Evolutionary conservation across 2,329 filamentous ascomycete species (phyloP).

Genomic region (Botryotinia convoluta): DNA sequence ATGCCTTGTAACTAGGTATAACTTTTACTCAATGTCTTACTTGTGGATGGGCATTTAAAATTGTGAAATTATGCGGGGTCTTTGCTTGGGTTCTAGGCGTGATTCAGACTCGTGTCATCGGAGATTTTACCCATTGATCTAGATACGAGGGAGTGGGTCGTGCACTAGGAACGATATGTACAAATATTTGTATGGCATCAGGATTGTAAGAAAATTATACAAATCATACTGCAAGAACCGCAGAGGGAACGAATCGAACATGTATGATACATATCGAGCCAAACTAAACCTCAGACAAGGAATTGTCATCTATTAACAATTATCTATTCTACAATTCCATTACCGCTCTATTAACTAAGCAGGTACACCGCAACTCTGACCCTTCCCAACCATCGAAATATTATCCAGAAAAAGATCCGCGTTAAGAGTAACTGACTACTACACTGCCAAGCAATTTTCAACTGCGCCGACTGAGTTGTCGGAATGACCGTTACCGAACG

Average conservation of each 20-base stretch:
- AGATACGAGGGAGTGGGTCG: not conserved
- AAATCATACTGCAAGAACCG: not conserved
- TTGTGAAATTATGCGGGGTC: too few relatives aligned
- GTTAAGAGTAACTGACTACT: rapidly evolving
- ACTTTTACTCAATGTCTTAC: rapidly evolving
- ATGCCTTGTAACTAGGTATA: too few relatives aligned
- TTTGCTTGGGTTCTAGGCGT: too few relatives aligned
- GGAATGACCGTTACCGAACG: not conserved
- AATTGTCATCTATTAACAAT: not conserved
- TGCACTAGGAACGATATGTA: not conserved
- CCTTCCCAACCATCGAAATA: not conserved
- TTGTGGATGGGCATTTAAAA: too few relatives aligned
- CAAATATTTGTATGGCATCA: rapidly evolving
- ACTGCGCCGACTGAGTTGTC: not conserved
- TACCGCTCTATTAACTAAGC: not conserved
- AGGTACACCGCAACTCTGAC: not conserved
- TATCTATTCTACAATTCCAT: not conserved
- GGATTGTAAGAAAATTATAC: not conserved
- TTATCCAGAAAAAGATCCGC: not conserved
- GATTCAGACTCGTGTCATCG: too few relatives aligned
- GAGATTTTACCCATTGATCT: not conserved
- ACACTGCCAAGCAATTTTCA: not conserved
- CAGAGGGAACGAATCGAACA: not conserved
- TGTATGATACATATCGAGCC: not conserved
- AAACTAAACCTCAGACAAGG: not conserved